Conservation (phyloP, 148 eudicot genomes). For the Dysphania ambrosioides region DNA sequence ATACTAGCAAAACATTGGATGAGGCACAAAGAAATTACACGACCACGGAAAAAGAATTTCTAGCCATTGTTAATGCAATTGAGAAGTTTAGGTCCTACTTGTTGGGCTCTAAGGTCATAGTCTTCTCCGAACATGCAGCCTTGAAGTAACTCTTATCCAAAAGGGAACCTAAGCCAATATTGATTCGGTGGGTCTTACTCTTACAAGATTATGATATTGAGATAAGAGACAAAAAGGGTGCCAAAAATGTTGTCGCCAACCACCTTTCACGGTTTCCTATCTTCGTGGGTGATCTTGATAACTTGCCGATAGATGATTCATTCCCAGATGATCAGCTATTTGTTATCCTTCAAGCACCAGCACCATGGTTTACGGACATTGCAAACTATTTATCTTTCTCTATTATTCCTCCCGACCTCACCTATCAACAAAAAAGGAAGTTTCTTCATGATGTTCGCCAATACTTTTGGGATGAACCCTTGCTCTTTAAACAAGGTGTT, state of each 20-base stretch:
- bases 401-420: background rate
- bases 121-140: background rate
- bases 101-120: background rate
- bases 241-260: background rate
- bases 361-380: background rate
- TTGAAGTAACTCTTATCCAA: no score
- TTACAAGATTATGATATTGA: no score
- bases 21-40: background rate
- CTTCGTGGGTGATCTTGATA: background rate
- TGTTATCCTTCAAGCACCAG: background rate
- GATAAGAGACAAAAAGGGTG: no score
- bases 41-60: background rate
- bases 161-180: no score
- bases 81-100: background rate
- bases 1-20: background rate
- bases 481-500: background rate
- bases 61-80: background rate
- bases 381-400: background rate
- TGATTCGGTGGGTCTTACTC: no score
- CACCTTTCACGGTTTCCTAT: no score
- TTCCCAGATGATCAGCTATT: background rate
- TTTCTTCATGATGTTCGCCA: background rate
- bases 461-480: background rate
- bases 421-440: background rate
- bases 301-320: background rate